Evolutionary conservation across 139 green algal genomes (phyloP), one percentile per base, ranked within the genome.

Genomic region (Mesostigma viride): DNA sequence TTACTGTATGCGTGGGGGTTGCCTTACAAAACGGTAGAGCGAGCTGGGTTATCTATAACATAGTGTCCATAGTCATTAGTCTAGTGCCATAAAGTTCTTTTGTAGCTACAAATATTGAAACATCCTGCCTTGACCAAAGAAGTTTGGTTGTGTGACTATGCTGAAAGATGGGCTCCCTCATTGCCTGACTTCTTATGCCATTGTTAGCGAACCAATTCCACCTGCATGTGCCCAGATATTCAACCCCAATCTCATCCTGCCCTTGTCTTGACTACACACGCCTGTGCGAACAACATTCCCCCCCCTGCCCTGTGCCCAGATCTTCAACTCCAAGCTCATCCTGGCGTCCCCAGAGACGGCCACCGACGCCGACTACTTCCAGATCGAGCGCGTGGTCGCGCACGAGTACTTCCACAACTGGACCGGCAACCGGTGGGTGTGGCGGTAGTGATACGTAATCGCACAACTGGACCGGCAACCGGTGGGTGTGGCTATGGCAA

Each of bases 381-480:
- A 83, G 61, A 97, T 99, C 44, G 90, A 99, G 80, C 85, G 82
- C 33, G 85, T 95, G 11, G 80, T 94, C 30, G 89, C 74, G 27
- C 84, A 95, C 74, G 88, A 95, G 85, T 91, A 91, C 47, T 98
- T 98, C 81, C 91, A 98, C 77, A 95, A 95, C 80, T 96, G 83
- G 83, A 95, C 90, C 8, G 89, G 91, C 51, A 96, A 97, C 86
- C 76, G 91, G 44, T 82, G 72, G 46, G 35, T 62, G 2, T 64
- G 48, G 60, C 69, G 62, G 40, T 14, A 66, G 58, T 17, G 73
- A 14, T 59, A 8, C 32, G 85, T 91, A 91, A 35, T 98, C 97
- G 80, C 91, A 98, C 77, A 95, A 95, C 80, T 96, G 83, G 83
- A 95, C 90, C 8, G 89, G 91, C 51, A 96, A 97, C 86, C 76